Evolutionary conservation across 805 yeast genomes (phyloP).

Genomic region (Yarrowia sp.): DNA sequence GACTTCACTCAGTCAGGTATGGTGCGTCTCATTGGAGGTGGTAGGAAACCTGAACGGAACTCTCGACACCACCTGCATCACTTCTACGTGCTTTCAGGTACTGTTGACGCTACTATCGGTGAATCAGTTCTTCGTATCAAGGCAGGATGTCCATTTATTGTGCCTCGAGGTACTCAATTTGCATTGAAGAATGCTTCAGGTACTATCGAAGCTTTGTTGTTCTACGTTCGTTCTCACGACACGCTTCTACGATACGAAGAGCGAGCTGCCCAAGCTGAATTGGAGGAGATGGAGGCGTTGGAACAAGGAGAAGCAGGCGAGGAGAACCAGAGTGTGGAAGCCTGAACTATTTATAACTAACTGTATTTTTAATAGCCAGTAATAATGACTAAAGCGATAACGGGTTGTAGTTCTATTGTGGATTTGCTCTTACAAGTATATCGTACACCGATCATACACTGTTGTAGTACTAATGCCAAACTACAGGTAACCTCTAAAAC

Average conservation of each 20-base stretch:
- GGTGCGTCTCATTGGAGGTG: conserved; percentile 49
- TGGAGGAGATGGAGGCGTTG: not conserved
- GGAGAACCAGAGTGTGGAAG: not conserved
- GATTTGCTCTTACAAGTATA: too few relatives aligned
- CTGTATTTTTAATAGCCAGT: conserved; percentile 20
- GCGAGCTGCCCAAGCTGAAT: conserved; percentile 12
- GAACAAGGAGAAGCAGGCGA: not conserved
- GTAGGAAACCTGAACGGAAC: conserved; percentile 64
- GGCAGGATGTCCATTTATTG: conserved; percentile 78
- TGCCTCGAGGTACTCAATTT: conserved; percentile 80
- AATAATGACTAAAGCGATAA: too few relatives aligned
- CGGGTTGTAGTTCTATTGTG: too few relatives aligned
- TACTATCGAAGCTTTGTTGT: conserved; percentile 63
- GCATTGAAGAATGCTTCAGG: conserved; percentile 67
- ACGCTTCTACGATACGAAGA: conserved; percentile 20
- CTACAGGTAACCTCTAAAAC: too few relatives aligned
- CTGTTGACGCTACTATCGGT: conserved; percentile 69
- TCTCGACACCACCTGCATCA: conserved; percentile 73
- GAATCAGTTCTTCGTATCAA: conserved; percentile 65
- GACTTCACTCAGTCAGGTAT: conserved; percentile 29
- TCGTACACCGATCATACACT: too few relatives aligned
- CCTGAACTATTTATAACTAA: conserved; percentile 23
- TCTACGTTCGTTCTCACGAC: conserved; percentile 69
- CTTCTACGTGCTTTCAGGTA: conserved; percentile 77
- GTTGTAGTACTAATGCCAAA: too few relatives aligned